Percentiles rank a stretch among this genome's conserved stretches.
Evolutionary conservation across 148 eudicot species (phyloP).

Genomic region (Spergularia marina): DNA sequence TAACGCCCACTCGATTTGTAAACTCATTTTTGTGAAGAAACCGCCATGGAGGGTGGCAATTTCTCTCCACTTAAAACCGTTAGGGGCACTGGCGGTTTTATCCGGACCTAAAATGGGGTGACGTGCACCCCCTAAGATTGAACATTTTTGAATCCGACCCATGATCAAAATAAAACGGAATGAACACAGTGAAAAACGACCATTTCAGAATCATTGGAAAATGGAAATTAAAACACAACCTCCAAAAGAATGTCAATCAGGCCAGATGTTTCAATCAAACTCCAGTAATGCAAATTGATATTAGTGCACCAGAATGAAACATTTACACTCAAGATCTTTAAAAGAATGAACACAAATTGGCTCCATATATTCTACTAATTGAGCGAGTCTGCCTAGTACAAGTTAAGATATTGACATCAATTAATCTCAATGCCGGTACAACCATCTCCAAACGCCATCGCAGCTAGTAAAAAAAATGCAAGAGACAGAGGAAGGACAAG

Average conservation of each 20-base stretch:
- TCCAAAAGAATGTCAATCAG: not conserved
- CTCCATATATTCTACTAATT: constrained; percentile 9
- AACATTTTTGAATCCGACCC: too few species aligned
- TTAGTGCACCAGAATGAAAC: not conserved
- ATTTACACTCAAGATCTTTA: constrained; percentile 8
- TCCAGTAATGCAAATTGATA: not conserved
- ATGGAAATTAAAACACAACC: not conserved
- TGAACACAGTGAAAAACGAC: too few species aligned
- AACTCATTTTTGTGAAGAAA: too few species aligned
- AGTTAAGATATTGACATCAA: constrained; percentile 23
- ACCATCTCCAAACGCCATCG: constrained; percentile 19
- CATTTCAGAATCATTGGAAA: too few species aligned
- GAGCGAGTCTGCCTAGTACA: constrained; percentile 11
- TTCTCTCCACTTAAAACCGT: too few species aligned
- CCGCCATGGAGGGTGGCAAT: too few species aligned
- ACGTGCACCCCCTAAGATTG: too few species aligned
- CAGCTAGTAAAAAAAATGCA: not conserved
- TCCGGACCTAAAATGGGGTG: too few species aligned
- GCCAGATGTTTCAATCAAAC: not conserved
- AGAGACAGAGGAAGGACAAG: constrained; percentile 13
- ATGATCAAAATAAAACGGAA: too few species aligned
- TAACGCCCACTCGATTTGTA: too few species aligned
- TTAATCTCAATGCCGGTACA: constrained; percentile 21
- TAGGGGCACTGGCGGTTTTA: too few species aligned
- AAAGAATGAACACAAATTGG: constrained; percentile 21